A percentile compares a stretch with the other conserved stretches of the same genome.
These are phyloP conservation scores for Salix purpurea DNA, from an alignment of 345 rosid genomes.

Conservation along the genomic window DNA sequence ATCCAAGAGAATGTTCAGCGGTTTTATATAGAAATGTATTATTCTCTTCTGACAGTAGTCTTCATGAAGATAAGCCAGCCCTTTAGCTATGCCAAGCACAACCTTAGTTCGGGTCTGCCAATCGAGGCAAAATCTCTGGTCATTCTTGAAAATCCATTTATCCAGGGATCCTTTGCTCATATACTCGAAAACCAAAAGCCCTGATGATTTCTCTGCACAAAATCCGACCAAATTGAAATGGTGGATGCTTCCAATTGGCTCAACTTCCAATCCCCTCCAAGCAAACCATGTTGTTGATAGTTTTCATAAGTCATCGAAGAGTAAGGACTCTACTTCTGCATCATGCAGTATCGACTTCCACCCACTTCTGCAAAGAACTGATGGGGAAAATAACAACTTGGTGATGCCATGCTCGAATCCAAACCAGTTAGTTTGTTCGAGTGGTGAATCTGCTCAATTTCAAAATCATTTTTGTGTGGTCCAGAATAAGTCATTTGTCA, in stretches of 20 bases:
- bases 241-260: constrained; percentile 60
- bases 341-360: constrained; percentile 66
- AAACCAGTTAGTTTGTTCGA: constrained; percentile 28
- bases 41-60: constrained; percentile 6
- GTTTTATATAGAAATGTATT: constrained; percentile 13
- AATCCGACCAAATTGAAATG: constrained; percentile 36
- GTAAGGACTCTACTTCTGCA: constrained; percentile 38
- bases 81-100: neutral
- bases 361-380: constrained; percentile 73
- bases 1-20: constrained; percentile 8
- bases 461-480: constrained; percentile 29
- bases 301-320: constrained; percentile 36
- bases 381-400: constrained; percentile 33
- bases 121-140: neutral
- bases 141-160: constrained; percentile 6
- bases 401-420: constrained; percentile 25
- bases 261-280: constrained; percentile 64
- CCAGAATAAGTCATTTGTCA: constrained; percentile 30
- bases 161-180: constrained; percentile 19
- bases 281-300: constrained; percentile 31
- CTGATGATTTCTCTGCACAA: constrained; percentile 3
- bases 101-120: constrained; percentile 9
- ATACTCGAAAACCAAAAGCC: constrained; percentile 12
- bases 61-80: constrained; percentile 11
- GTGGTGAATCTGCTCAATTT: constrained; percentile 34